Evolutionary conservation across 2,329 filamentous ascomycete genomes (phyloP), one percentile per base, ranked within the genome.

Genomic region (Cladosporium austrohemisphaericum): DNA sequence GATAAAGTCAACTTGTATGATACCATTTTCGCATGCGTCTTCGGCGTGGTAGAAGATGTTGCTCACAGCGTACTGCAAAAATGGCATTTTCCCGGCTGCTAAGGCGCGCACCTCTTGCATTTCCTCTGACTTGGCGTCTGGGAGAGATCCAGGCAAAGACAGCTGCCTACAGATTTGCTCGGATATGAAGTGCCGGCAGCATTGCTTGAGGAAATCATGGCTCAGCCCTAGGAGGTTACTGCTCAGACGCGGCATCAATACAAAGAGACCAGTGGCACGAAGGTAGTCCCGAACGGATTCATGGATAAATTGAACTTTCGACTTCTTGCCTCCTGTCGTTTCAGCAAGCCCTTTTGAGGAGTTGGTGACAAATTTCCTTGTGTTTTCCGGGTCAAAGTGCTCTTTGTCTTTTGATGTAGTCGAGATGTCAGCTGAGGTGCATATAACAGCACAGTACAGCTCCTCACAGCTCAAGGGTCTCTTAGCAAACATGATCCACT

Each of bases 401-500:
- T 62, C 28, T 40, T 50, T 10, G 19, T 23, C 13, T 13, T 28
- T 13, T 25, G 20, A 53, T 13, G 13, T n/a, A 26, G 11, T 5
- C 19, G 2, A n/a, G 62, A 53, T 65, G 20, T 63, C 53, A 36
- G 65, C 48, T 11, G 75, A 51, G 41, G 72, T 71, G 61, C 66
- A 69, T 4, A 19, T 5, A 9, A 46, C 11, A 4, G 33, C 43
- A 26, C 19, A 69, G 52, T 76, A 78, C 0, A 78, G 65, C 53
- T 81, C 70, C 1, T 68, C 55, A 0, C 63, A 71, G 0, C 36
- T 63, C 0, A 82, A 50, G 0, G 78, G 75, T 0, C 63, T 54
- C 9, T 60, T 64, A 0, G 79, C 67, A 19, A 71, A 81, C 0
- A 83, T 63, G 0, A 84, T 65, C 75, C 75, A 83, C 14, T 76